Conservation (phyloP, 169 alveolate species). For the Plasmodium malariae region DNA sequence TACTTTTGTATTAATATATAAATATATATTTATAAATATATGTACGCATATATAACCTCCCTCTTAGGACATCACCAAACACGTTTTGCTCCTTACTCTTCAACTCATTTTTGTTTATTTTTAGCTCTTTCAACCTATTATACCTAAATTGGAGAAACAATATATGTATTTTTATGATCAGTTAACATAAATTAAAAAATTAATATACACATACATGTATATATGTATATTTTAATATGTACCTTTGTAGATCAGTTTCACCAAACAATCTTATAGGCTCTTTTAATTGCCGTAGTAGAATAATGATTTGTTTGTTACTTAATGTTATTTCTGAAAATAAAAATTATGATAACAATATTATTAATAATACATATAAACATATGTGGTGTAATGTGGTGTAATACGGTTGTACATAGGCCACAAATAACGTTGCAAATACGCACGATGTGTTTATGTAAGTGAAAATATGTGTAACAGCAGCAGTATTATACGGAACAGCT, state of each 20-base stretch:
- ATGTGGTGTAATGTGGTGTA: too few relatives aligned
- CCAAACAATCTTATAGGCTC: conserved; percentile 90
- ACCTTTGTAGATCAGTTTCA: conserved; percentile 88
- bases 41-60: conserved; percentile 35
- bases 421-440: too few relatives aligned
- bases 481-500: neutral
- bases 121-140: conserved; percentile 65
- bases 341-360: neutral
- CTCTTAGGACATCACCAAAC: conserved; percentile 75
- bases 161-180: neutral
- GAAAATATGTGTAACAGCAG: too few relatives aligned
- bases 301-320: conserved; percentile 79
- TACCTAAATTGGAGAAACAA: conserved; percentile 12
- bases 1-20: neutral
- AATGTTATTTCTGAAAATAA: conserved; percentile 37
- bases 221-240: conserved; percentile 1
- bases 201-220: conserved; percentile 12
- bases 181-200: neutral
- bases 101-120: conserved; percentile 70
- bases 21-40: neutral
- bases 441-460: too few relatives aligned
- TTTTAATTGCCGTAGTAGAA: conserved; percentile 82
- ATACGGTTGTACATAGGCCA: too few relatives aligned
- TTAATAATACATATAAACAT: too few relatives aligned
- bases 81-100: conserved; percentile 65